Evolutionary conservation across 257 asterid species (phyloP).

Genomic region (Solanum medicagineum): DNA sequence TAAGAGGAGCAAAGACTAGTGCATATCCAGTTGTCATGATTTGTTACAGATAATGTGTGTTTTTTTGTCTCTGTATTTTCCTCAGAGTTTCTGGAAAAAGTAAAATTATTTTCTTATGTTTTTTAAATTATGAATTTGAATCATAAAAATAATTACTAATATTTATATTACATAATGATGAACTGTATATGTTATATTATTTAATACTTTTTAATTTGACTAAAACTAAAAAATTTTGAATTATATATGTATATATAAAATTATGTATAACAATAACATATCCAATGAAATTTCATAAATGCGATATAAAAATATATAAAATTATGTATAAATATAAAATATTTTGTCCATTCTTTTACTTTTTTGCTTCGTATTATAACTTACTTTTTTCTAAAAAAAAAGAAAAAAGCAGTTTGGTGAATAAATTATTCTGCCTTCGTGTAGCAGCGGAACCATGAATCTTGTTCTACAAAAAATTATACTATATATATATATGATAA

Average conservation of each 20-base stretch:
- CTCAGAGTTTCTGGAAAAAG: no score
- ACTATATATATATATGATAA: no score
- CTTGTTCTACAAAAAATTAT: no score
- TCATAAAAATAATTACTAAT: no score
- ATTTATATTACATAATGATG: neutral
- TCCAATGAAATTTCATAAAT: fast-evolving
- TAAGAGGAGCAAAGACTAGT: neutral
- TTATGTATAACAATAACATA: no score
- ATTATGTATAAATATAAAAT: neutral
- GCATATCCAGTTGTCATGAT: neutral
- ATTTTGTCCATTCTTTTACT: neutral
- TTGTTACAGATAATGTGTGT: neutral
- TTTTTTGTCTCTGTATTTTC: neutral
- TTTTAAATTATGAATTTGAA: no score
- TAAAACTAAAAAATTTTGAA: no score
- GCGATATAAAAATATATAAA: no score
- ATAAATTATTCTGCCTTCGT: neutral
- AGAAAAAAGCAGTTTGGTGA: neutral
- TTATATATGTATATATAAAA: no score
- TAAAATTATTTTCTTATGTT: no score
- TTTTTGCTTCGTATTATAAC: neutral
- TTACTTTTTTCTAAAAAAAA: no score
- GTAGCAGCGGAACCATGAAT: neutral
- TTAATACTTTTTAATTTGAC: neutral
- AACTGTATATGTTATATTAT: neutral